phyloP scores from a whole-genome alignment of 2,329 filamentous ascomycete species.

The Colletotrichum spinosum region DNA sequence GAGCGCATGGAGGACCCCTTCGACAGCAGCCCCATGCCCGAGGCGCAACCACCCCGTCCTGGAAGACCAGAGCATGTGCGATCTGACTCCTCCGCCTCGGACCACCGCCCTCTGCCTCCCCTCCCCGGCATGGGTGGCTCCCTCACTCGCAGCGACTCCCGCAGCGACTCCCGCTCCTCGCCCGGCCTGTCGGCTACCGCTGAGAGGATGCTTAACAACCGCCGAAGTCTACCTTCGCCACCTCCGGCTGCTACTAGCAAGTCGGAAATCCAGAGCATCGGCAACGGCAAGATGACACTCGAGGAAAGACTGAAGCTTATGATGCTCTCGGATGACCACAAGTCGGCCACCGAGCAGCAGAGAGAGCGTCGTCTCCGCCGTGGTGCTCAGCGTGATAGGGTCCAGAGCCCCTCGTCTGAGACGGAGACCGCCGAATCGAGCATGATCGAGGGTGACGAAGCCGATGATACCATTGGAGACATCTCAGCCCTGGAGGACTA shows the following conservation, averaged over 20 bases:
- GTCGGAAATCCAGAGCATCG: constrained; percentile 81
- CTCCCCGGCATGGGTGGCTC: constrained; percentile 73
- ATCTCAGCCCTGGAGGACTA: constrained; percentile 71
- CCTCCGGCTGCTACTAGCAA: constrained; percentile 79
- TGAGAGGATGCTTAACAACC: constrained; percentile 75
- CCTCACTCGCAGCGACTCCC: constrained; percentile 54
- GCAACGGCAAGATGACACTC: constrained; percentile 80
- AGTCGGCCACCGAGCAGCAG: constrained; percentile 73
- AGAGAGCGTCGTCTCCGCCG: constrained; percentile 77
- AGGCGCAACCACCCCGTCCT: constrained; percentile 55
- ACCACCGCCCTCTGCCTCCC: constrained; percentile 87
- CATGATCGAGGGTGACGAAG: constrained; percentile 58
- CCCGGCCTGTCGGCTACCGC: constrained; percentile 76
- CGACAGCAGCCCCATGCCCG: constrained; percentile 76
- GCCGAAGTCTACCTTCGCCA: constrained; percentile 78
- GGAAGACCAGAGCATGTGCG: constrained; percentile 69
- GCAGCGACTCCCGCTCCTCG: constrained; percentile 65
- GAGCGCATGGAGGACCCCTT: constrained; percentile 71
- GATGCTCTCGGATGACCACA: constrained; percentile 81
- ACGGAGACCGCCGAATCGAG: constrained; percentile 47
- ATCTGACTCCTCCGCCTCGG: constrained; percentile 78
- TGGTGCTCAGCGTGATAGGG: constrained; percentile 64
- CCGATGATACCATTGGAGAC: constrained; percentile 71
- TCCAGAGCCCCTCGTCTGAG: constrained; percentile 56
- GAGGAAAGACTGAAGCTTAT: constrained; percentile 89